Percentiles rank a stretch among this genome's conserved stretches.
Conservation (phyloP, 495 filamentous ascomycete species). For the Podospora bellae-mahoneyi region DNA sequence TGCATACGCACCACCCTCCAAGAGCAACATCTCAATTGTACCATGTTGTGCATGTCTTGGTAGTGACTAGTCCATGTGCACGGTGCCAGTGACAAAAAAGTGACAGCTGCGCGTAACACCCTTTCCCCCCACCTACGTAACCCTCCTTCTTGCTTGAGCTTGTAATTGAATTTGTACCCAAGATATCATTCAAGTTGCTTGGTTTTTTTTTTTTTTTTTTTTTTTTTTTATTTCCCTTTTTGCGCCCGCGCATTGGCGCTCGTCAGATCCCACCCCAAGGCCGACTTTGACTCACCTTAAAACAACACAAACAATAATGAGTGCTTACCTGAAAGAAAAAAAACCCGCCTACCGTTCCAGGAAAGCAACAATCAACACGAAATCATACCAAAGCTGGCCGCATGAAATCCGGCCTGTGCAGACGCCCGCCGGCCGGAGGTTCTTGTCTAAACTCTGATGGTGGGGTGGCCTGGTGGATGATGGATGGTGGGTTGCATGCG, state of each 20-base stretch:
- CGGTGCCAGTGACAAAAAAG: background rate
- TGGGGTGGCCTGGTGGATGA: background rate
- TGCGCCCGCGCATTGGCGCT: background rate
- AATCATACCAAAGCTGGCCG: background rate
- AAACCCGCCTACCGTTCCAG: background rate
- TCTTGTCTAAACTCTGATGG: background rate
- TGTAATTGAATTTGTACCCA: background rate
- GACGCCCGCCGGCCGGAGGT: background rate
- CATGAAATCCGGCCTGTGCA: background rate
- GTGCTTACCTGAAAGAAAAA: background rate
- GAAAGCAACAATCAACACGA: background rate
- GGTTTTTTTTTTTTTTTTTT: no score
- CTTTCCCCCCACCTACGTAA: background rate
- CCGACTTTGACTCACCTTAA: background rate
- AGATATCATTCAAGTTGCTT: background rate
- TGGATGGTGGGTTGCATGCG: conserved; percentile 3
- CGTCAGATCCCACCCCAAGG: background rate
- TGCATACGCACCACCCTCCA: background rate
- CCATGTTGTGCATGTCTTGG: background rate
- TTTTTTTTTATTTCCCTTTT: background rate
- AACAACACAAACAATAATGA: background rate
- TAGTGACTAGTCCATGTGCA: background rate
- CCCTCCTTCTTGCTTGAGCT: background rate
- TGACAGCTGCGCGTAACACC: background rate
- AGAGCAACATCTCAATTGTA: background rate